These are phyloP conservation scores for Volvariella volvacea DNA, from an alignment of 1,284 basidiomycete genomes.

Conservation along the genomic window DNA sequence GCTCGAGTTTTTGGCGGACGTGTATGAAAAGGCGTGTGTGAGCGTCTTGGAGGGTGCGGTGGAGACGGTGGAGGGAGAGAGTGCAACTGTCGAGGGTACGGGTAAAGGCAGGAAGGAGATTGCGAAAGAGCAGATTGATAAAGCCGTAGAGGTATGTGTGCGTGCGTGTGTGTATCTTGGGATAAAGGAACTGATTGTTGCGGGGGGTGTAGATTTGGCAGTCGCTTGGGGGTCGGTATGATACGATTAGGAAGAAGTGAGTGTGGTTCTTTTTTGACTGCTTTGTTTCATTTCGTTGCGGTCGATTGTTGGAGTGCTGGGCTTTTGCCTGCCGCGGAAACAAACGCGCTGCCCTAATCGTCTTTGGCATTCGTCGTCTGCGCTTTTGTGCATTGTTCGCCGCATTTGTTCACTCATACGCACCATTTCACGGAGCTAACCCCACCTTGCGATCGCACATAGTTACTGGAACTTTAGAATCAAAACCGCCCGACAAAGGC, in stretches of 20 bases:
- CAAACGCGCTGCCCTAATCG: too few relatives aligned
- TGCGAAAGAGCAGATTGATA: conserved; percentile 27
- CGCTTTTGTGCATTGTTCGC: too few relatives aligned
- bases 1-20: conserved; percentile 83
- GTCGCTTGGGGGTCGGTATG: conserved; percentile 63
- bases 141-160: conserved; percentile 41
- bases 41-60: conserved; percentile 20
- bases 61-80: too few relatives aligned
- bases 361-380: too few relatives aligned
- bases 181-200: background rate
- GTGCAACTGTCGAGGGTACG: conserved; percentile 39
- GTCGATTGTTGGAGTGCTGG: too few relatives aligned
- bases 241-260: conserved; percentile 75
- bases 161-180: conserved; percentile 6
- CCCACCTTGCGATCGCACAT: too few relatives aligned
- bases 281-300: too few relatives aligned
- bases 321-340: too few relatives aligned
- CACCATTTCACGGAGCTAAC: too few relatives aligned
- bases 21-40: conserved; percentile 35
- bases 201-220: conserved; percentile 51
- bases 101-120: conserved; percentile 5
- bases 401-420: too few relatives aligned
- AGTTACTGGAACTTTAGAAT: too few relatives aligned
- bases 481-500: too few relatives aligned
- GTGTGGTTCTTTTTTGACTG: conserved; percentile 17